Evolutionary conservation across 208 protist genomes (phyloP).

Genomic region (Wallacemonas sp.): DNA sequence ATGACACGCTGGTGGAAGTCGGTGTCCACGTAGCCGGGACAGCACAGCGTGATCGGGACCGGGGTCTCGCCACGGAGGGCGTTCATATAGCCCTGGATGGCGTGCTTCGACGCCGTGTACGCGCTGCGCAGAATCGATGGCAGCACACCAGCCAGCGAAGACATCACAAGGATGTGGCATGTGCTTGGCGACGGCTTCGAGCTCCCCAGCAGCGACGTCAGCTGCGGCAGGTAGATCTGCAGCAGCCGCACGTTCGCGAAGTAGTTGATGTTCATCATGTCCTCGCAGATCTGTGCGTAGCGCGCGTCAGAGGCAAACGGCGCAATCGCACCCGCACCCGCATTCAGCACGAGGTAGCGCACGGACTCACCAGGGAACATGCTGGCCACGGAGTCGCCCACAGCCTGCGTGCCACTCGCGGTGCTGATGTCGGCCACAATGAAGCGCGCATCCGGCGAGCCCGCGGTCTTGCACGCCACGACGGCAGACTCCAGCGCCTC

Average conservation of each 20-base stretch:
- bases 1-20: constrained; percentile 75
- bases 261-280: constrained; percentile 90
- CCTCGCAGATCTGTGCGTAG: constrained; percentile 57
- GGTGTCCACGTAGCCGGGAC: constrained; percentile 85
- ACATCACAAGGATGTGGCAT: constrained; percentile 77
- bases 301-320: constrained; percentile 52
- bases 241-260: constrained; percentile 80
- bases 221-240: constrained; percentile 60
- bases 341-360: constrained; percentile 83
- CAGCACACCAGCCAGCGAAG: constrained; percentile 76
- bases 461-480: constrained; percentile 36
- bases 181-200: constrained; percentile 19
- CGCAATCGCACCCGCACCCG: constrained; percentile 74
- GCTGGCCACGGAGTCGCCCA: constrained; percentile 24
- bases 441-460: constrained; percentile 50
- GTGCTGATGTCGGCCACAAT: constrained; percentile 67
- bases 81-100: constrained; percentile 89
- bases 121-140: constrained; percentile 72
- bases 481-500: constrained; percentile 35
- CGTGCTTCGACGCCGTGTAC: constrained; percentile 87
- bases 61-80: constrained; percentile 74
- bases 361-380: constrained; percentile 18
- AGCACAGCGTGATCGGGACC: constrained; percentile 78
- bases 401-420: constrained; percentile 33
- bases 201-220: constrained; percentile 30